A percentile compares a stretch with the other conserved stretches of the same genome.
These are phyloP conservation scores for Mycena amicta DNA, from an alignment of 768 basidiomycete genomes.

Conservation along the genomic window DNA sequence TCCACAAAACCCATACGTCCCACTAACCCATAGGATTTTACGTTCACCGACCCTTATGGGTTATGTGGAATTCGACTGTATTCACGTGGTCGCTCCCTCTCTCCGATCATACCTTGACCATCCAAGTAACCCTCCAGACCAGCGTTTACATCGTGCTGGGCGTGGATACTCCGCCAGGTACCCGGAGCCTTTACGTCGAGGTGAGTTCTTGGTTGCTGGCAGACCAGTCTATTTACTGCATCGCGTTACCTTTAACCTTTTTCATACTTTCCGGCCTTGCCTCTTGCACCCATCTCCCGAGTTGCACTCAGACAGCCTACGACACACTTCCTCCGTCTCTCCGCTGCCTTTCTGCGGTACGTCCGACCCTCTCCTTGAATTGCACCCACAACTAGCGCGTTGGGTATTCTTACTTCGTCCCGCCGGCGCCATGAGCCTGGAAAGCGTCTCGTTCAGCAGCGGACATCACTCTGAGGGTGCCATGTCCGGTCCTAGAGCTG, in stretches of 20 bases:
- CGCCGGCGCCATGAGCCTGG: constrained; percentile 10
- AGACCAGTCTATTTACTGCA: not conserved
- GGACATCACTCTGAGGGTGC: constrained; percentile 13
- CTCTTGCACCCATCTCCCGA: not conserved
- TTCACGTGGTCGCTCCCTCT: not conserved
- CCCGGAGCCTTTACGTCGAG: not conserved
- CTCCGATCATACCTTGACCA: not conserved
- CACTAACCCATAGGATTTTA: not conserved
- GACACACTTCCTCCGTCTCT: not conserved
- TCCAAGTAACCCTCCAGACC: not conserved
- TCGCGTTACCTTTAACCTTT: not conserved
- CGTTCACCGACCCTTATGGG: not conserved
- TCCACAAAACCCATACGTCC: not conserved
- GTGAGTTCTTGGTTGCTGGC: not conserved
- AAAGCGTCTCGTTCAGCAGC: constrained; percentile 15
- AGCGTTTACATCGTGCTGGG: not conserved
- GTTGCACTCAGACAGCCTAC: not conserved
- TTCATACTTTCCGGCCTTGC: not conserved
- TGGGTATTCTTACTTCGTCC: not conserved
- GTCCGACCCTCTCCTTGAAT: not conserved
- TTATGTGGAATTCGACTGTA: not conserved
- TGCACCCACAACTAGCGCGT: not conserved
- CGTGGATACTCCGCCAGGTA: not conserved
- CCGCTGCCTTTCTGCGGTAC: not conserved
- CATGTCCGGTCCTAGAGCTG: constrained; percentile 16